These are phyloP conservation scores for Eucalyptus fibrosa DNA, from an alignment of 345 rosid genomes.

Conservation along the genomic window DNA sequence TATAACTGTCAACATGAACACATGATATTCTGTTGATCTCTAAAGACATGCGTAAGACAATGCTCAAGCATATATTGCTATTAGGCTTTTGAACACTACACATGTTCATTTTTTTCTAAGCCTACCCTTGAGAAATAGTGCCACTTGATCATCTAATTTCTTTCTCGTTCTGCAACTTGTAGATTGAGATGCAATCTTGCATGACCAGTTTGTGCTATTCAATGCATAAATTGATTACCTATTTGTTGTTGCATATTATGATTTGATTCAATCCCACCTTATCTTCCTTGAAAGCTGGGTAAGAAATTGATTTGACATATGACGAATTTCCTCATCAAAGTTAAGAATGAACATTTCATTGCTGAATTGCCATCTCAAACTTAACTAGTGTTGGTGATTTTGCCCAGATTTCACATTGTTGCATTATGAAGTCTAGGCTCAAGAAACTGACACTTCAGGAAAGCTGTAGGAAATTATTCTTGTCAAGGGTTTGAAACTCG, in stretches of 20 bases:
- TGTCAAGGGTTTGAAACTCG: background rate
- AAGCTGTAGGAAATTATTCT: background rate
- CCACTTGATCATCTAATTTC: no score
- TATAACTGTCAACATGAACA: no score
- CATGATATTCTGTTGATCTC: no score
- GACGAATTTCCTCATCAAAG: background rate
- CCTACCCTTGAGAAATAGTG: no score
- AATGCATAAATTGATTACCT: background rate
- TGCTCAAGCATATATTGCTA: no score
- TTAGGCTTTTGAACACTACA: no score
- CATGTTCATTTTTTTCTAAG: no score
- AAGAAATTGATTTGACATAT: background rate
- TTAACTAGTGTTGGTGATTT: background rate
- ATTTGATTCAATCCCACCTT: background rate
- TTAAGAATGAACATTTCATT: background rate
- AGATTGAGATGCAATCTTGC: no score
- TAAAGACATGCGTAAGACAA: no score
- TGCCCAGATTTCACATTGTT: background rate
- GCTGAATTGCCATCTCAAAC: background rate
- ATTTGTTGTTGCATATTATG: background rate
- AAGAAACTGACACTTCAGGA: background rate
- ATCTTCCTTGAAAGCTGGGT: background rate
- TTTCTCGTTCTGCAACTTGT: no score
- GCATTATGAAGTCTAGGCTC: background rate
- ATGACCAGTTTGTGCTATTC: no score